Evolutionary conservation across 2,329 filamentous ascomycete species (phyloP), one percentile per base, ranked within the genome.

Genomic region (Sphaerulina populicola): DNA sequence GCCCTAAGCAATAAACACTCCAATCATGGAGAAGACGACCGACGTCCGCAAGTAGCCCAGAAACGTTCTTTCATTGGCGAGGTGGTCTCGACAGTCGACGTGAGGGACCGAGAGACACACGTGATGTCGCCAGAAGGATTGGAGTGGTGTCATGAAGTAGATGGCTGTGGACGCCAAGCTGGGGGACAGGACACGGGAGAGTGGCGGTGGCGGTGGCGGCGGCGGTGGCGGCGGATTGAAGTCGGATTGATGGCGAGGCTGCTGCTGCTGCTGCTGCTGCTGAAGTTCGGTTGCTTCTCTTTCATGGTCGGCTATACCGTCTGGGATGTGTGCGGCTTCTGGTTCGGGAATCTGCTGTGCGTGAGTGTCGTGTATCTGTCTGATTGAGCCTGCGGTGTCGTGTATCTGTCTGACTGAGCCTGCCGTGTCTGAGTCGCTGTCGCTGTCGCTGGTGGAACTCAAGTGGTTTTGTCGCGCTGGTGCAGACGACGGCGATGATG

Each of bases 11-110:
- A 84, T 75, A 2, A 80, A 60, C 2, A 84, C 78, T 14, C 83
- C 83, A 15, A 81, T 70, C 69, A 86, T 82, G 11, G 83, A 81
- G 36, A 88, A 72, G n/a, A 78, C 74, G 35, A 85, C 68, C 0
- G 82, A 86, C 1, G 84, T 88, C 15, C 85, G 78, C 29, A 88
- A 74, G 65, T 88, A 88, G 29, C 77, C 82, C 14, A 89, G 77
- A 63, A 83, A 89, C 14, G 85, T 89, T 51, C 85, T 74, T 68
- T 89, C 84, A 49, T 88, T 77, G 35, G 85, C 85, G 38, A 82
- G 60, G 65, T 81, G 77, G 60, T 81, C 78, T 64, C 78, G 69
- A 57, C 74, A 74, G 43, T 70, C 64, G 27, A 71, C 68, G 53
- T 75, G 73, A 11, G 75, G 72, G 12, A 81, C 77, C 3, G 71